Base-by-base conservation (phyloP, 306 rosid species). In the Glycyrrhiza uralensis region DNA sequence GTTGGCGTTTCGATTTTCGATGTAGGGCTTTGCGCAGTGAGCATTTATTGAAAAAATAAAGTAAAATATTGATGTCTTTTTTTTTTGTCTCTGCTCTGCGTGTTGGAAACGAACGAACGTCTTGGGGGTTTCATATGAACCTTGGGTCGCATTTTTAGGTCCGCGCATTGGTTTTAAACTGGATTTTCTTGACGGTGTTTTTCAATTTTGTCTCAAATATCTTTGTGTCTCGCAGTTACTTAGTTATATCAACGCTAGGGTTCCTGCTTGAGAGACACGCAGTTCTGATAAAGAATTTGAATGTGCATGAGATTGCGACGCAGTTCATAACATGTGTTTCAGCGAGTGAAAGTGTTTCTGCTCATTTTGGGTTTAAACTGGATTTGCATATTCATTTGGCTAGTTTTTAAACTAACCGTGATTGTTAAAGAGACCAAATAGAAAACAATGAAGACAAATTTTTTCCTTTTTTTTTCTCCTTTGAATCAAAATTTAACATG, bases 231-330 rank as follows among this genome's bases (percentile, higher is more conserved):
- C 3, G 55, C 7, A 13, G 62, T 41, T 38, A n/a, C 7, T 67
- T 51, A n/a, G n/a, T n/a, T n/a, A n/a, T n/a, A 2, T 68, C 46
- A 1, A 13, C 41, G 71, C 15, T 76, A 81, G 78, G 81, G 78
- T 64, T 81, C 23, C 41, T 70, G 60, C 50, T 44, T 52, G 7
- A 22, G 42, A 55, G 36, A 38, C 17, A 14, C 23, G 1, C 28
- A 28, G 32, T 44, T 23, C 17, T 26, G 59, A 18, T 41, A 13
- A 20, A 22, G 55, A 56, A 51, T 47, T 57, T 17, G 17, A 69
- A 8, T 69, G 23, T n/a, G 5, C 63, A n/a, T 61, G 58, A 38
- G 58, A 56, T 26, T 65, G 22, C 15, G 17, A 44, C 33, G 69
- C 20, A 24, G 35, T 80, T 10, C 50, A 51, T 7, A 10, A 46